Evolutionary conservation across 345 rosid genomes (phyloP).

Genomic region (Cardamine chenopodiifolia): DNA sequence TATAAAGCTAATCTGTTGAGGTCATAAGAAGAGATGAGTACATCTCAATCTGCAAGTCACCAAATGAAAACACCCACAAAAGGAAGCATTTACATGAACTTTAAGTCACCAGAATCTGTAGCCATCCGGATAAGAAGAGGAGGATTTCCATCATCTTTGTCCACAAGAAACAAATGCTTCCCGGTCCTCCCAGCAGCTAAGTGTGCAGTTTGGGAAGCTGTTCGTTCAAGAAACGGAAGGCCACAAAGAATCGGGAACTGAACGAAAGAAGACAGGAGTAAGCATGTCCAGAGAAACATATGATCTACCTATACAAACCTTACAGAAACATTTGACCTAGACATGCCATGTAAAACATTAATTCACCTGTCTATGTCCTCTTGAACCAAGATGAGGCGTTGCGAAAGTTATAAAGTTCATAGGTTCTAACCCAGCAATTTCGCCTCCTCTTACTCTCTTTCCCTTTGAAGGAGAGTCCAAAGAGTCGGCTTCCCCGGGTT

Average conservation of each 20-base stretch:
- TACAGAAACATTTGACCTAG: slow-evolving; percentile 27
- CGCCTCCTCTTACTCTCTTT: slow-evolving; percentile 27
- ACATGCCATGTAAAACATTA: slow-evolving; percentile 21
- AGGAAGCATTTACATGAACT: slow-evolving; percentile 66
- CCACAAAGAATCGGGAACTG: slow-evolving; percentile 95
- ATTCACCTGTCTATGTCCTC: slow-evolving; percentile 85
- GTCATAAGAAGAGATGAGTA: slow-evolving; percentile 33
- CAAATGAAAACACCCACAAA: slow-evolving; percentile 9
- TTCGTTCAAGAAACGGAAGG: slow-evolving; percentile 84
- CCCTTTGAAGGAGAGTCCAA: slow-evolving; percentile 46
- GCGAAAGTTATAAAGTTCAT: slow-evolving; percentile 94
- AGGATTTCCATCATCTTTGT: slow-evolving; percentile 66
- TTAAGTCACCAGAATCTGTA: slow-evolving; percentile 63
- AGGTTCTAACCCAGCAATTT: slow-evolving; percentile 88
- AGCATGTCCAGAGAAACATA: slow-evolving; percentile 10
- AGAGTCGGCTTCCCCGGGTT: slow-evolving; percentile 32
- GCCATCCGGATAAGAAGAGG: slow-evolving; percentile 95
- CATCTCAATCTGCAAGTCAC: slow-evolving; percentile 24
- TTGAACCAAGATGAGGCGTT: slow-evolving; percentile 96
- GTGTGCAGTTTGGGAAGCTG: slow-evolving; percentile 86
- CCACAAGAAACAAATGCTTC: slow-evolving; percentile 88
- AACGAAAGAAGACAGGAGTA: background rate
- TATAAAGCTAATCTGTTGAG: slow-evolving; percentile 75
- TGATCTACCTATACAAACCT: background rate
- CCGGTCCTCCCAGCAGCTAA: slow-evolving; percentile 89